Evolutionary conservation across 2,329 filamentous ascomycete genomes (phyloP), one percentile per base, ranked within the genome.

Genomic region (Alternaria dauci): DNA sequence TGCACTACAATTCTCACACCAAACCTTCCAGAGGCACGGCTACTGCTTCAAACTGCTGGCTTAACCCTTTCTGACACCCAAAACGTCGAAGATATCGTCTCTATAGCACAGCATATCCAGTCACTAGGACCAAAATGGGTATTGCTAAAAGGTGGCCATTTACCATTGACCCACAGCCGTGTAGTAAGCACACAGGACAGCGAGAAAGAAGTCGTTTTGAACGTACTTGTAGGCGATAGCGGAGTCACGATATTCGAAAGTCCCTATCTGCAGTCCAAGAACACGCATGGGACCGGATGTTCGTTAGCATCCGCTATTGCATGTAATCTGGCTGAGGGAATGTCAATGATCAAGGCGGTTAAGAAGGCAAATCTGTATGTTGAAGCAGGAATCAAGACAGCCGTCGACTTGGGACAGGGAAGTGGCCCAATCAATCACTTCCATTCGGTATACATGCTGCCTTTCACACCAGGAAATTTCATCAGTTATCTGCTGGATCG

Each of bases 221-320:
- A 98, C 73, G 84, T 97, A 4, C 84, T 97, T 5, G 87, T 88
- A 43, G 91, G 92, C 7, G 84, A 84, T 0, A 82, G 81, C 0
- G 78, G 85, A n/a, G 77, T 85, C 0, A 82, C 87, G 1, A 81
- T 88, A 39, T 85, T 97, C 50, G 85, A 93, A 76, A 91, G 88
- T 39, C 83, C 84, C 5, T 97, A 91, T 73, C 84, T 92, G 63
- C 80, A 84, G 9, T 93, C 90, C 8, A 89, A 84, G 61, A 94
- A 94, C 73, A 98, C 94, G 0, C 95, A 99, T 72, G 95, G 95
- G 1, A 98, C 95, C 0, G 95, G 95, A 4, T 99, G 95, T 75
- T 96, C 93, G 9, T 85, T 98, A 61, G 95, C 95, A 41, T 97
- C 91, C 62, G 90, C 91, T 3, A 91, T 94, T 70, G 88, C 91